A percentile compares a stretch with the other conserved stretches of the same genome.
Conservation (phyloP, 768 basidiomycete genomes). For the Leucocoprinus sp. region DNA sequence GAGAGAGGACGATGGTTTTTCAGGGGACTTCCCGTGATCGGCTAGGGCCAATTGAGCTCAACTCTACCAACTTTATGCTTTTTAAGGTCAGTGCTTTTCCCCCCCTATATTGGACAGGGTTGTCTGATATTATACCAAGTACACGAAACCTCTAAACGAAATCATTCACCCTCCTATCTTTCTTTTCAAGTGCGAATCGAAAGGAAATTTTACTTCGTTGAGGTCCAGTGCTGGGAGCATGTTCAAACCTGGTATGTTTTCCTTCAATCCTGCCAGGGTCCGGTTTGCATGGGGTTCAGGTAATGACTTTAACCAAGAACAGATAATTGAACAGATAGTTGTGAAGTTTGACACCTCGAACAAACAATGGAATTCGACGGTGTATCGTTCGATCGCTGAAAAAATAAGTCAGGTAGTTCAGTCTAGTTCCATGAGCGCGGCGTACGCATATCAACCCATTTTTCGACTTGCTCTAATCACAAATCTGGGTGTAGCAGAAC, state of each 20-base stretch:
- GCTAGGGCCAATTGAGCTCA: not conserved
- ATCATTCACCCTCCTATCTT: not conserved
- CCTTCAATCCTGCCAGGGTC: not conserved
- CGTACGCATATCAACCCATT: not conserved
- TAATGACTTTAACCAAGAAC: not conserved
- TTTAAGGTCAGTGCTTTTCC: not conserved
- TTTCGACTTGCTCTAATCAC: not conserved
- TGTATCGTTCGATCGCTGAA: not conserved
- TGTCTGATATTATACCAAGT: not conserved
- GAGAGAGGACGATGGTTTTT: not conserved
- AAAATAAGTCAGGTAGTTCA: not conserved
- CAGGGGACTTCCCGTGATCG: not conserved
- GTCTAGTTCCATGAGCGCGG: not conserved
- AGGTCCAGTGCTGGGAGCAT: not conserved
- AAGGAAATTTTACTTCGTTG: not conserved
- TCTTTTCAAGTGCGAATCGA: not conserved
- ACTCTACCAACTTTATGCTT: not conserved
- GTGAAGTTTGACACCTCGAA: not conserved
- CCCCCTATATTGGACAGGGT: not conserved
- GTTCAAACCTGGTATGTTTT: slow-evolving; percentile 2
- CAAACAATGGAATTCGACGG: not conserved
- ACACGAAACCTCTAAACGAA: not conserved
- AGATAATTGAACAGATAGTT: not conserved
- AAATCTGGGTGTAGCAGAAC: not conserved
- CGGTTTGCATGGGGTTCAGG: not conserved